Conservation (phyloP, 495 filamentous ascomycete species). For the Jackrogersella multiformis region DNA sequence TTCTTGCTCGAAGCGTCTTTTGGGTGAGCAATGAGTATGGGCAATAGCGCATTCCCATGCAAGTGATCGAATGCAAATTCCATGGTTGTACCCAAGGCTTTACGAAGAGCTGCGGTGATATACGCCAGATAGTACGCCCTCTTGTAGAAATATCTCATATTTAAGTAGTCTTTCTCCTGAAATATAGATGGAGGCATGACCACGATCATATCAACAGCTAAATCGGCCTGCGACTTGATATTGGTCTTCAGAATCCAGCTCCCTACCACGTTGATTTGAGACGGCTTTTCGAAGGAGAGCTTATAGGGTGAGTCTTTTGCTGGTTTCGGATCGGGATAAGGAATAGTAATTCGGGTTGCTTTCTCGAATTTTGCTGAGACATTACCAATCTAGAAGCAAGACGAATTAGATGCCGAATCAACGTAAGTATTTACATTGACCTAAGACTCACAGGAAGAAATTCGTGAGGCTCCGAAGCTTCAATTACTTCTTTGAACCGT, state of each 20-base stretch:
- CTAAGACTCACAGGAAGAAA: slow-evolving; percentile 62
- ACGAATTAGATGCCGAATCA: slow-evolving; percentile 16
- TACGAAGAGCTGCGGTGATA: slow-evolving; percentile 73
- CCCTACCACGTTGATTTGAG: slow-evolving; percentile 85
- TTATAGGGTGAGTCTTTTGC: slow-evolving; percentile 79
- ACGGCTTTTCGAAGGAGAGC: slow-evolving; percentile 76
- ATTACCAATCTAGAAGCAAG: slow-evolving; percentile 63
- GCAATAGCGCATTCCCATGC: slow-evolving; percentile 81
- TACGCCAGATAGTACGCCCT: slow-evolving; percentile 89
- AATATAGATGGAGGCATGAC: slow-evolving; percentile 83
- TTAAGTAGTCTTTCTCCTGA: slow-evolving; percentile 93
- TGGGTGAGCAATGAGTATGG: slow-evolving; percentile 67
- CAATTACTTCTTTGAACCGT: slow-evolving; percentile 77
- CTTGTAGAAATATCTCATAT: slow-evolving; percentile 94
- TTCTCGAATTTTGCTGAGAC: slow-evolving; percentile 74
- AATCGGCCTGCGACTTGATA: slow-evolving; percentile 63
- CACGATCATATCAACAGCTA: slow-evolving; percentile 81
- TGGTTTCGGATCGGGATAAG: slow-evolving; percentile 82
- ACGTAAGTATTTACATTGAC: background rate
- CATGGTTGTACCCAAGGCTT: slow-evolving; percentile 60
- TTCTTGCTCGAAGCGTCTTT: slow-evolving; percentile 24
- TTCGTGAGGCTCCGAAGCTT: slow-evolving; percentile 65
- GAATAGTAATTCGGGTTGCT: slow-evolving; percentile 71
- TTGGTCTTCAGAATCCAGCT: slow-evolving; percentile 84
- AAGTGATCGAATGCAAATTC: slow-evolving; percentile 71